Conservation (phyloP, 352 stramenopile genomes). For the Globisporangium abappressorium region DNA sequence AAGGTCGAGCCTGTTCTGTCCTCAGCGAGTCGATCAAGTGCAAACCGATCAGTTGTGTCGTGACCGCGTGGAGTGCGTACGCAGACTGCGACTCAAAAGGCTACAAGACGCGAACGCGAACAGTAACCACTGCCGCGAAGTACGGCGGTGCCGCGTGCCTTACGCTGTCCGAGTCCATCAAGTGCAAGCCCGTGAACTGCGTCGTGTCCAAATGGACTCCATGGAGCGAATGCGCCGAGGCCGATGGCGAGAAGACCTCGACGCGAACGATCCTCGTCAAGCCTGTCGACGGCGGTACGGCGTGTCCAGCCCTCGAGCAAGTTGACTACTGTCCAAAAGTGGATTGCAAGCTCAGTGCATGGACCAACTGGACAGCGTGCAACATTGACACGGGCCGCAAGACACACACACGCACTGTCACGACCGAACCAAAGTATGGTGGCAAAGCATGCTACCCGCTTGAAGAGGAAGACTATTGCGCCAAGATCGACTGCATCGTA, state of each 20-base stretch:
- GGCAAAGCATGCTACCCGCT: constrained; percentile 14
- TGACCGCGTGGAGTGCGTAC: constrained; percentile 49
- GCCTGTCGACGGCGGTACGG: constrained; percentile 30
- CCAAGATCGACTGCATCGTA: constrained; percentile 30
- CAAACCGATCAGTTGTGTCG: constrained; percentile 40
- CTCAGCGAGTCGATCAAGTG: constrained; percentile 39
- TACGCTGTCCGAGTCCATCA: constrained; percentile 40
- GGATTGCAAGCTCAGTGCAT: constrained; percentile 45
- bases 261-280: constrained; percentile 34
- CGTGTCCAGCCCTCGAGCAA: constrained; percentile 45
- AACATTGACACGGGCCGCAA: constrained; percentile 23
- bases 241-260: constrained; percentile 33
- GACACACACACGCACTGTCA: constrained; percentile 21
- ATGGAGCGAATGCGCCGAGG: constrained; percentile 31
- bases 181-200: constrained; percentile 54
- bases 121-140: constrained; percentile 21
- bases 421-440: constrained; percentile 1
- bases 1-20: constrained; percentile 24
- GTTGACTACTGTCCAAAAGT: constrained; percentile 35
- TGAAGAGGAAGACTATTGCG: constrained; percentile 35
- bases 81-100: constrained; percentile 30
- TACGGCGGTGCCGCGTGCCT: constrained; percentile 41
- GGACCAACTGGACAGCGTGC: constrained; percentile 25
- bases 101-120: constrained; percentile 41
- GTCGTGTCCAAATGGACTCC: constrained; percentile 48